Conservation (phyloP, 495 filamentous ascomycete species). For the Emericellopsis terricola region DNA sequence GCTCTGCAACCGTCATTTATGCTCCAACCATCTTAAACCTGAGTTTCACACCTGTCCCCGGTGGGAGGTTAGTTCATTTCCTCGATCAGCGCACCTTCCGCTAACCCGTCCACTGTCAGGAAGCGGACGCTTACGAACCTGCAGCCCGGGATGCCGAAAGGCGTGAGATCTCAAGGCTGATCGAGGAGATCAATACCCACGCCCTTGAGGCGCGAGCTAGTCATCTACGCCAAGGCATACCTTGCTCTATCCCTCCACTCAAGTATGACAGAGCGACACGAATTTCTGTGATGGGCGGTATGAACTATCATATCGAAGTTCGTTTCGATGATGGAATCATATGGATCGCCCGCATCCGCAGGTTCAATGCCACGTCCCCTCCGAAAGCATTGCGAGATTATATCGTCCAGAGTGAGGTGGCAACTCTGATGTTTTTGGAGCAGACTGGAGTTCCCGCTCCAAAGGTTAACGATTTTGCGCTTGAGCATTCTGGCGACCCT, state of each 20-base stretch:
- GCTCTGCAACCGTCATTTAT: background rate
- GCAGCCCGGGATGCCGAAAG: background rate
- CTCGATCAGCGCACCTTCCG: background rate
- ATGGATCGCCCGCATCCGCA: conserved; percentile 14
- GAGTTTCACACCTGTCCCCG: background rate
- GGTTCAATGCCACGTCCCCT: conserved; percentile 3
- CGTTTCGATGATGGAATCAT: conserved; percentile 12
- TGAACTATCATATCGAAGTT: conserved; percentile 12
- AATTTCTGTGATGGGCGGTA: background rate
- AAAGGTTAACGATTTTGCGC: conserved; percentile 6
- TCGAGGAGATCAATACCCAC: background rate
- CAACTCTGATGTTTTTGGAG: conserved; percentile 17
- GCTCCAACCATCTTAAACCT: background rate
- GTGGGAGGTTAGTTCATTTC: background rate
- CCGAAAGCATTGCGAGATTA: conserved; percentile 4
- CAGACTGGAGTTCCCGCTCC: conserved; percentile 16
- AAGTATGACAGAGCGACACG: background rate
- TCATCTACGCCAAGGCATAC: background rate
- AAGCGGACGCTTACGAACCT: background rate
- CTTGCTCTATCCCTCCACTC: background rate
- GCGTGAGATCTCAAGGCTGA: background rate
- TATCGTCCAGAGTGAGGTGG: conserved; percentile 17
- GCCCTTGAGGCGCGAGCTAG: background rate
- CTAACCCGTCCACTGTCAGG: background rate
- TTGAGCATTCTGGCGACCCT: conserved; percentile 9